These are phyloP conservation scores for Polymyxa betae DNA, from an alignment of 208 protist species.

Conservation along the genomic window DNA sequence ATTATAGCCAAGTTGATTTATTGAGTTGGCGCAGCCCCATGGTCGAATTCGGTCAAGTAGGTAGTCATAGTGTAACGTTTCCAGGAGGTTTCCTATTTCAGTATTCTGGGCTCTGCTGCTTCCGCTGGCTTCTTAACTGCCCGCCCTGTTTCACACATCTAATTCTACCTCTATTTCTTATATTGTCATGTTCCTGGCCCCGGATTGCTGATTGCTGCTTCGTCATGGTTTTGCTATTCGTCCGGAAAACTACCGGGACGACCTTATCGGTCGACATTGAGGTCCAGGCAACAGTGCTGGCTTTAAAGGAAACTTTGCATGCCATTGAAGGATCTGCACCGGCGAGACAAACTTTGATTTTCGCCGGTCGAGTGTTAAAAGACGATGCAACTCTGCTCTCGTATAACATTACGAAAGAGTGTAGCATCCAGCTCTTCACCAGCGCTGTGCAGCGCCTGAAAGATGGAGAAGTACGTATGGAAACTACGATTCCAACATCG, in stretches of 20 bases:
- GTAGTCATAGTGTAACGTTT: too few species aligned
- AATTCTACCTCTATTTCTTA: too few species aligned
- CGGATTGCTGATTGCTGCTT: too few species aligned
- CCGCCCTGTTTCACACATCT: too few species aligned
- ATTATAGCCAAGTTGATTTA: too few species aligned
- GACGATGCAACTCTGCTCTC: conserved; percentile 8
- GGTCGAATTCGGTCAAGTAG: too few species aligned
- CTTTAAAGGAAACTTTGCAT: conserved; percentile 27
- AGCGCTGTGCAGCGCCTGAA: background rate
- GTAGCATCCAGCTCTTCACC: conserved; percentile 40
- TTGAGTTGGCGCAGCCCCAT: too few species aligned
- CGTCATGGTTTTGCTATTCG: conserved; percentile 26
- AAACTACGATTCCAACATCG: too few species aligned
- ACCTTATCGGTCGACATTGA: background rate
- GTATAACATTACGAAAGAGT: conserved; percentile 40
- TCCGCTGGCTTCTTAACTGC: too few species aligned
- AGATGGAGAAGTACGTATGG: background rate
- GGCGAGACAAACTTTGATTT: conserved; percentile 13
- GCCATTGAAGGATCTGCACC: conserved; percentile 17
- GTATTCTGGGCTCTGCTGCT: too few species aligned
- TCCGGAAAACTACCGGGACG: background rate
- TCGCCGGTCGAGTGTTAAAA: conserved; percentile 19
- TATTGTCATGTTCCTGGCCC: too few species aligned
- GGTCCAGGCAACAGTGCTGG: background rate
- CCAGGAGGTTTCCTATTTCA: too few species aligned